Conservation (phyloP, 2,329 filamentous ascomycete genomes). For the Alternaria postmessia region DNA sequence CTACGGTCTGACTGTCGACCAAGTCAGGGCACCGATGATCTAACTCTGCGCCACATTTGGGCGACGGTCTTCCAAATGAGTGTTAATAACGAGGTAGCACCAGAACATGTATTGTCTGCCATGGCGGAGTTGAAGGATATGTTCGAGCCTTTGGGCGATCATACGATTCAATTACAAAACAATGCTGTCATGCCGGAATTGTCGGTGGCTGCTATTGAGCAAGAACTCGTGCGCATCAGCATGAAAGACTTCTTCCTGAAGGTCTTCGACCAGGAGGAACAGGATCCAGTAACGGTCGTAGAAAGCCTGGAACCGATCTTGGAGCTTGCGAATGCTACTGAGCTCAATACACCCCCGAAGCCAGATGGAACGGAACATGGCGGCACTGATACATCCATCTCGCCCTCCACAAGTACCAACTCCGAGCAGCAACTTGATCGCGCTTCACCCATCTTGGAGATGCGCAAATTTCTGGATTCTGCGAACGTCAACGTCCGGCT, state of each 20-base stretch:
- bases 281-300: slow-evolving; percentile 84
- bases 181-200: slow-evolving; percentile 89
- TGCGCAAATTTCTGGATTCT: slow-evolving; percentile 83
- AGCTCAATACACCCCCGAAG: slow-evolving; percentile 7
- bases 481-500: slow-evolving; percentile 84
- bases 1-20: slow-evolving; percentile 39
- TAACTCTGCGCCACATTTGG: slow-evolving; percentile 71
- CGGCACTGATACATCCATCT: slow-evolving; percentile 15
- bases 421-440: slow-evolving; percentile 13
- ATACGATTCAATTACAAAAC: slow-evolving; percentile 73
- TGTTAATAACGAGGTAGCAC: slow-evolving; percentile 62
- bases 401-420: slow-evolving; percentile 19
- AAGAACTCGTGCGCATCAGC: slow-evolving; percentile 89
- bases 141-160: slow-evolving; percentile 58
- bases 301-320: slow-evolving; percentile 92
- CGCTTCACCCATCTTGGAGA: slow-evolving; percentile 66
- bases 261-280: slow-evolving; percentile 83
- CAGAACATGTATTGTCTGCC: slow-evolving; percentile 68
- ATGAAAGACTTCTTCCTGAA: slow-evolving; percentile 96
- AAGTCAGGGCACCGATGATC: slow-evolving; percentile 44
- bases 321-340: slow-evolving; percentile 62
- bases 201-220: slow-evolving; percentile 81
- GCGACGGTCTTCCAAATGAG: slow-evolving; percentile 69
- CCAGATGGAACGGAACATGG: slow-evolving; percentile 15
- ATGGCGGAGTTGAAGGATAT: slow-evolving; percentile 69